Percentiles rank a stretch among this genome's conserved stretches.
Conservation (phyloP, 2,329 filamentous ascomycete genomes). For the Neonectria faginata region DNA sequence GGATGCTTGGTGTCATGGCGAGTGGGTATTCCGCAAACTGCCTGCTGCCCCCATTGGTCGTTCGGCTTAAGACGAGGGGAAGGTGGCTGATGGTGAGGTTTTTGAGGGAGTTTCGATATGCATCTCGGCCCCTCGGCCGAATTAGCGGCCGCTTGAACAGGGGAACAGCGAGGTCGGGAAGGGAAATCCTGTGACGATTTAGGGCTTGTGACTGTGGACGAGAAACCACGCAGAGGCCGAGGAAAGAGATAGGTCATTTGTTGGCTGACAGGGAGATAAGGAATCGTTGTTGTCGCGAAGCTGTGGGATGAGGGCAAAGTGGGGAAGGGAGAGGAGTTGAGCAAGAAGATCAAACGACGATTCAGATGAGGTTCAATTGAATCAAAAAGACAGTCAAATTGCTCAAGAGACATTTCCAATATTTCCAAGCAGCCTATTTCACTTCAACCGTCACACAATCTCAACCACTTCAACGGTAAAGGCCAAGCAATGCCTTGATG, state of each 20-base stretch:
- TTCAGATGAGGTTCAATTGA: background rate
- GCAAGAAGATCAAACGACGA: background rate
- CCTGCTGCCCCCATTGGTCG: slow-evolving; percentile 34
- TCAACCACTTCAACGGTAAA: too few relatives aligned
- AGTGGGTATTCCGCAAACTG: slow-evolving; percentile 25
- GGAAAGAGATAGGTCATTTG: background rate
- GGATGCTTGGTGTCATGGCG: slow-evolving; percentile 38
- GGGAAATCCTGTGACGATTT: background rate
- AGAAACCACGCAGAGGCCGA: background rate
- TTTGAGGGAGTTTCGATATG: slow-evolving; percentile 15
- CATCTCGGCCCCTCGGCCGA: background rate
- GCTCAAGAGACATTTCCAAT: background rate
- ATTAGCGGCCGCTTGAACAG: slow-evolving; percentile 22
- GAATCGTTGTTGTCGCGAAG: background rate
- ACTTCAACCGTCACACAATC: too few relatives aligned
- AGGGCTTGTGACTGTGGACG: background rate
- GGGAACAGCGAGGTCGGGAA: slow-evolving; percentile 2
- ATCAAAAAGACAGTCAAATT: background rate
- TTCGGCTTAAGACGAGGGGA: slow-evolving; percentile 28
- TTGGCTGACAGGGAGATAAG: background rate
- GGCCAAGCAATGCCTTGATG: too few relatives aligned
- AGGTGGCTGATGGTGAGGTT: slow-evolving; percentile 13
- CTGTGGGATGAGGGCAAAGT: background rate
- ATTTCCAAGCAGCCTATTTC: too few relatives aligned
- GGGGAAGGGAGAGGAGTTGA: background rate